A percentile compares a stretch with the other conserved stretches of the same genome.
Conservation (phyloP, 176 grass and related monocot species). For the Rhynchospora tenuis region DNA sequence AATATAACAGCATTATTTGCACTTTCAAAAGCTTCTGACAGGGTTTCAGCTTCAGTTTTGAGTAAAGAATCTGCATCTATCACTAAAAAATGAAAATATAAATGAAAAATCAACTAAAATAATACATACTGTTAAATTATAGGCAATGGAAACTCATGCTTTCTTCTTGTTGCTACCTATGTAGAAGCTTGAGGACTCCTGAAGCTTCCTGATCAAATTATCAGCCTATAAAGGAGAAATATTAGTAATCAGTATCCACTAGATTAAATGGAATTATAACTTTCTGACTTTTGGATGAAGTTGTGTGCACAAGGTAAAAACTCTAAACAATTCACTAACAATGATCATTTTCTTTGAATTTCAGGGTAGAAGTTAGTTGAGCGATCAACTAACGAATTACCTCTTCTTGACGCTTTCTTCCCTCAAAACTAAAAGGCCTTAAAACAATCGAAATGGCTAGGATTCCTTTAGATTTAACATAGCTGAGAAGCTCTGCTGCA, state of each 20-base stretch:
- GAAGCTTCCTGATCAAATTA: constrained; percentile 62
- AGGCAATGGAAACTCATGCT: not conserved
- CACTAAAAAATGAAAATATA: constrained; percentile 34
- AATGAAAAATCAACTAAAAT: constrained; percentile 19
- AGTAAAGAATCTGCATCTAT: constrained; percentile 84
- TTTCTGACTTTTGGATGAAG: not conserved
- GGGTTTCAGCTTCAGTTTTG: constrained; percentile 83
- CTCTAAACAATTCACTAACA: not conserved
- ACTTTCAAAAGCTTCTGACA: constrained; percentile 94
- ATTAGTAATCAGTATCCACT: constrained; percentile 3
- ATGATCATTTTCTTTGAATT: not conserved
- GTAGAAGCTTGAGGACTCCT: constrained; percentile 62
- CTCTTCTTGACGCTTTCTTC: constrained; percentile 75
- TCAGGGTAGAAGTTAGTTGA: not conserved
- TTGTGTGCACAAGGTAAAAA: not conserved
- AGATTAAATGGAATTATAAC: not conserved
- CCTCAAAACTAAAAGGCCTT: constrained; percentile 92
- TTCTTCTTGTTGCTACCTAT: constrained; percentile 56
- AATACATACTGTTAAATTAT: constrained; percentile 14
- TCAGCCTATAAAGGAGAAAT: constrained; percentile 46
- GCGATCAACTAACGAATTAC: constrained; percentile 17
- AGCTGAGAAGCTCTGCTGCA: constrained; percentile 63
- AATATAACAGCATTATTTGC: constrained; percentile 86
- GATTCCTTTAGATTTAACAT: constrained; percentile 60
- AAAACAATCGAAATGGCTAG: constrained; percentile 78